Evolutionary conservation across 1,284 basidiomycete genomes (phyloP).

Genomic region (Tetrapyrgos nigripes): DNA sequence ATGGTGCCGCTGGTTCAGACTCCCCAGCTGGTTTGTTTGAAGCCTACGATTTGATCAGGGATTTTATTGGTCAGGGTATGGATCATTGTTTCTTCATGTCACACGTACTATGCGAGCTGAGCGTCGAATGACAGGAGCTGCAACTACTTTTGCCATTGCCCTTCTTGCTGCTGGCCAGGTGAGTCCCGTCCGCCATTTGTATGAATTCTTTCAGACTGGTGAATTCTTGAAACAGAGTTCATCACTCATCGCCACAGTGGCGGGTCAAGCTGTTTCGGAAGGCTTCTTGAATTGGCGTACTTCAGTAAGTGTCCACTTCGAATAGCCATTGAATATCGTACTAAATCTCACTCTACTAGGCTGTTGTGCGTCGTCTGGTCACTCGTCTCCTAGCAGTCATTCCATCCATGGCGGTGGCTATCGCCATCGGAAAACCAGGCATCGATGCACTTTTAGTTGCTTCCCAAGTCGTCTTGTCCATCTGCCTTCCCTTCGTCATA

Average conservation of each 20-base stretch:
- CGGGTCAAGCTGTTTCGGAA: conserved; percentile 93
- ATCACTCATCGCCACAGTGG: conserved; percentile 91
- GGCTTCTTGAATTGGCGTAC: conserved; percentile 93
- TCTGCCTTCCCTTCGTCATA: conserved; percentile 89
- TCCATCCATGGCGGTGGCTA: conserved; percentile 84
- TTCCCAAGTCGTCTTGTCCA: conserved; percentile 88
- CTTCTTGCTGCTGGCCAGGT: conserved; percentile 83
- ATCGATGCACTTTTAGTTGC: conserved; percentile 86
- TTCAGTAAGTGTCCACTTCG: conserved; percentile 47
- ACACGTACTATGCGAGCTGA: background rate
- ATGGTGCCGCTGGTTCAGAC: conserved; percentile 23
- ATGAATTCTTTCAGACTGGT: background rate
- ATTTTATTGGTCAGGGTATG: conserved; percentile 72
- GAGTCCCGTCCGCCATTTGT: background rate
- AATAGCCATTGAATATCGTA: background rate
- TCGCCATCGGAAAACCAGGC: conserved; percentile 76
- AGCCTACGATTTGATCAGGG: conserved; percentile 76
- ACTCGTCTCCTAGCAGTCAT: conserved; percentile 89
- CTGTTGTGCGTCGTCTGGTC: conserved; percentile 46
- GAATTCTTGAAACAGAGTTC: conserved; percentile 66
- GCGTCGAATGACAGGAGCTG: conserved; percentile 67
- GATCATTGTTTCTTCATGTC: conserved; percentile 6
- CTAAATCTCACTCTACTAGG: background rate
- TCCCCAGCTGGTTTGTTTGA: conserved; percentile 79
- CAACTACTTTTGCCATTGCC: conserved; percentile 86